Percentiles rank a stretch among this genome's conserved stretches.
Conservation (phyloP, 805 yeast genomes). For the Saturnispora bothae region DNA sequence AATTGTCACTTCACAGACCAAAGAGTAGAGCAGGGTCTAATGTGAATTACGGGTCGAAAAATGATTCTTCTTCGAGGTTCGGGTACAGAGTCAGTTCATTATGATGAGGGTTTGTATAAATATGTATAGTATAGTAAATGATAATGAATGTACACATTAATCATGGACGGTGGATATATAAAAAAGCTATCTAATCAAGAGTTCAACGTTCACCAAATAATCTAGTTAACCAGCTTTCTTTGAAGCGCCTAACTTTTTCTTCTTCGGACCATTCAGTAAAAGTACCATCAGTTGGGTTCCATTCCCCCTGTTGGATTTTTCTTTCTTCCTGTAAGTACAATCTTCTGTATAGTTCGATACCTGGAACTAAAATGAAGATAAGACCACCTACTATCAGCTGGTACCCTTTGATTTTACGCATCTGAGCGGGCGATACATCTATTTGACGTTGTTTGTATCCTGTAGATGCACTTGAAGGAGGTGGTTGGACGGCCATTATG, state of each 20-base stretch:
- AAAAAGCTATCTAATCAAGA: conserved; percentile 13
- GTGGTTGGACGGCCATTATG: no score
- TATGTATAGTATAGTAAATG: no score
- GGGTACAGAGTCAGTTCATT: conserved; percentile 1
- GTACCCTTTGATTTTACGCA: conserved; percentile 18
- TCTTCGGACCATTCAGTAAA: conserved; percentile 33
- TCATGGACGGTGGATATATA: no score
- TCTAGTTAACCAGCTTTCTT: conserved; percentile 29
- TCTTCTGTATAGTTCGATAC: conserved; percentile 25
- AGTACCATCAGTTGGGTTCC: conserved; percentile 33
- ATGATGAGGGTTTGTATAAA: no score
- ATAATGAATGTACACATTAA: no score
- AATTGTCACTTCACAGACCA: not conserved
- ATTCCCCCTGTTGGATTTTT: conserved; percentile 36
- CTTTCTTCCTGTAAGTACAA: conserved; percentile 32
- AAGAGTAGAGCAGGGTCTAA: no score
- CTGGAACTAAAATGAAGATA: conserved; percentile 22
- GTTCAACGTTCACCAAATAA: conserved; percentile 35
- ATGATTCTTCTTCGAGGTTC: no score
- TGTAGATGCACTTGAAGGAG: not conserved
- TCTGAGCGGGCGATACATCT: conserved; percentile 16
- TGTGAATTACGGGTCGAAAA: no score
- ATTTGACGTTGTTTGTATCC: conserved; percentile 10
- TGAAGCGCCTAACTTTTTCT: conserved; percentile 30
- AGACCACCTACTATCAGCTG: conserved; percentile 26